These are phyloP conservation scores for Cyberlindnera japonica DNA, from an alignment of 805 yeast species.

Conservation along the genomic window DNA sequence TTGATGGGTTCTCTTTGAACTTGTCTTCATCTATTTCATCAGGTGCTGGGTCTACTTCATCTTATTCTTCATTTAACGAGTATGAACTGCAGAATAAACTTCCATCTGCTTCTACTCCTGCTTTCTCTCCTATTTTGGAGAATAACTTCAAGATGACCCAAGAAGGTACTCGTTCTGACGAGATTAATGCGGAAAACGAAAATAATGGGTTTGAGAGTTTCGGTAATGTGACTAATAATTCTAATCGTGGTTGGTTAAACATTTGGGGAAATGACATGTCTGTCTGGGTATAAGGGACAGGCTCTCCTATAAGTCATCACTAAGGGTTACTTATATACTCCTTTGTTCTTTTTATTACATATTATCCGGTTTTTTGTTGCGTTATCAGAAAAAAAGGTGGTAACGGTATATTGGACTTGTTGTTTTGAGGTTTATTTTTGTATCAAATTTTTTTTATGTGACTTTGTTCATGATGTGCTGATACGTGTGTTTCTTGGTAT, in stretches of 20 bases:
- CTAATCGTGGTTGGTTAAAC: conserved; percentile 26
- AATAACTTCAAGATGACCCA: not conserved
- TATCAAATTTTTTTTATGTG: not conserved
- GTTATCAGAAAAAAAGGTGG: conserved; percentile 4
- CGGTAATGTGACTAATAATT: conserved; percentile 7
- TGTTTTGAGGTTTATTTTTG: conserved; percentile 2
- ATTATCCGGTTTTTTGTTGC: not conserved
- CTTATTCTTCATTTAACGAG: conserved; percentile 9
- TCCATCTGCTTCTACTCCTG: not conserved
- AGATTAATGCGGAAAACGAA: conserved; percentile 5
- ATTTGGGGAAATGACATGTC: conserved; percentile 32
- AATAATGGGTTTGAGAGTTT: conserved; percentile 7
- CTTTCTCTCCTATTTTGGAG: not conserved
- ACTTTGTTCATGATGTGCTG: not conserved
- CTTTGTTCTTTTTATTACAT: conserved; percentile 1
- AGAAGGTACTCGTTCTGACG: not conserved
- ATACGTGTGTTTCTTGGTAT: not conserved
- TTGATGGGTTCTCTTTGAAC: conserved; percentile 14
- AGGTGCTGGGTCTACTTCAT: conserved; percentile 22
- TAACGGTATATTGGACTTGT: conserved; percentile 4
- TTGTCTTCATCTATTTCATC: conserved; percentile 26
- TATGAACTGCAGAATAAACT: conserved; percentile 6
- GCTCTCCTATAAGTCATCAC: not conserved
- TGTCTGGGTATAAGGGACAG: conserved; percentile 28
- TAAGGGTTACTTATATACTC: not conserved